Evolutionary conservation across 169 alveolate genomes (phyloP).

Genomic region (Perkinsus marinus): DNA sequence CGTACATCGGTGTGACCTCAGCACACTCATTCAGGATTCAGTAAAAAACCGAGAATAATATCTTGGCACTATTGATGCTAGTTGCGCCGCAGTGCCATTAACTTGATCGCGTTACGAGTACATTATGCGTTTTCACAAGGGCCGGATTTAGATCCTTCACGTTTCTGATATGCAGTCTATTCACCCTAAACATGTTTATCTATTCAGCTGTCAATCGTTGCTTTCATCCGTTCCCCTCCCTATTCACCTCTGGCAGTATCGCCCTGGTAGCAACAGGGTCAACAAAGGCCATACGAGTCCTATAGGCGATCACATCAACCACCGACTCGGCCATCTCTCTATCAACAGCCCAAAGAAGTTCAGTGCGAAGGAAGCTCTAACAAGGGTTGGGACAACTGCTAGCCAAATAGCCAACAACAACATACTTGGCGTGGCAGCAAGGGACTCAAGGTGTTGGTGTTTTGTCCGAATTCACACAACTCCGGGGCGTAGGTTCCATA

Average conservation of each 20-base stretch:
- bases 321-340: constrained; percentile 50
- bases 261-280: constrained; percentile 36
- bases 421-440: background rate
- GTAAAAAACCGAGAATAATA: too few relatives aligned
- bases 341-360: background rate
- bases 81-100: too few relatives aligned
- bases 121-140: too few relatives aligned
- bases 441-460: background rate
- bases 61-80: too few relatives aligned
- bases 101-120: too few relatives aligned
- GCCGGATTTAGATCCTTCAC: too few relatives aligned
- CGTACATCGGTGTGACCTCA: too few relatives aligned
- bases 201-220: too few relatives aligned
- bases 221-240: background rate
- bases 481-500: background rate
- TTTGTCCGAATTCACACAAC: background rate
- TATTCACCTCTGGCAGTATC: background rate
- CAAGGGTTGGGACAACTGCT: too few relatives aligned
- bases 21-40: too few relatives aligned
- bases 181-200: too few relatives aligned
- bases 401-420: background rate
- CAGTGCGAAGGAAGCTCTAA: background rate
- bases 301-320: constrained; percentile 53
- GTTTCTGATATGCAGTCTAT: too few relatives aligned
- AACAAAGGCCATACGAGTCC: constrained; percentile 49